Base-by-base conservation (phyloP, 768 basidiomycete species). In the Suillus weaverae region DNA sequence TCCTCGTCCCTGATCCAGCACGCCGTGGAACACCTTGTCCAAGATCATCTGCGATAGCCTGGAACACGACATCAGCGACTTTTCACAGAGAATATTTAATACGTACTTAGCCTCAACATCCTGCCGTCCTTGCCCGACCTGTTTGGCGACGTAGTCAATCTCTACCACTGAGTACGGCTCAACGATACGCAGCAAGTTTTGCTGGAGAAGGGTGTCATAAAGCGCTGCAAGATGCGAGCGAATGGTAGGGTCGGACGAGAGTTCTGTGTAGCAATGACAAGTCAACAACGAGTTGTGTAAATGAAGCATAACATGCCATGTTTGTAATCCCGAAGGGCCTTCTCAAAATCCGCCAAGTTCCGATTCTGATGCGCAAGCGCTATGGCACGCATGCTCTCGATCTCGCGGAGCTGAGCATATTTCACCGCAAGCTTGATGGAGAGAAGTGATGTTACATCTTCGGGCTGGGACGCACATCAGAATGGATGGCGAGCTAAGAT, bases 31-130 rank as follows among this genome's bases (percentile, higher is more conserved):
- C 2, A 96, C 87, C 70, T 96, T 96, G 78, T 98, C 97, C 43
- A 98, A 81, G 67, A 99, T 99, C 97, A 99, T 99, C 74, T 99
- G 97, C 36, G 92, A 95, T 33, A 99, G 79, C 74, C 96, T 97
- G 69, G 6, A 38, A 22, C 6, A 62, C 35, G 30, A 53, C 1
- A 51, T 73, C 54, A 71, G 33, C 30, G 35, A 63, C 60, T 13
- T n/a, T 35, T 33, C 38, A 6, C n/a, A 13, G 18, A 10, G 1
- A 1, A 14, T 30, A 16, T 1, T 20, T 18, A 57, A 30, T 22
- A 79, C 89, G 68, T 66, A 95, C 95, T 97, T 99, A 26, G 89
- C 85, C 78, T 99, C 96, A 26, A 99, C 95, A 9, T 86, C 88
- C 73, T 93, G 90, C 57, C 92, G 79, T 61, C 92, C 90, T 72